These are phyloP conservation scores for Claviceps maximensis DNA, from an alignment of 2,329 filamentous ascomycete genomes.

Conservation along the genomic window DNA sequence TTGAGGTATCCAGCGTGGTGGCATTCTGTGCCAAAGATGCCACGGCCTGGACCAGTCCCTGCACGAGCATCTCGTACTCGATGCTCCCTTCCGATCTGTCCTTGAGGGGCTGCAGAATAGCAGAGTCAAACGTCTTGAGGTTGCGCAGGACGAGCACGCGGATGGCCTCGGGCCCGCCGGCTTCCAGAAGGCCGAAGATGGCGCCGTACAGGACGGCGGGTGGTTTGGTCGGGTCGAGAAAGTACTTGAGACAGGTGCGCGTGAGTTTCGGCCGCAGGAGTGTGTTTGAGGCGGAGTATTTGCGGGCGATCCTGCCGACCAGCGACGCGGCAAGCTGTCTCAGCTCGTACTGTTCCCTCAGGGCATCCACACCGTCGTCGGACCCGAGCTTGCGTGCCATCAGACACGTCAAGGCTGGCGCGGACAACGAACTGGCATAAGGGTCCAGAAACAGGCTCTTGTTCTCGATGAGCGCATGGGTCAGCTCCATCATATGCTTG, in stretches of 20 bases:
- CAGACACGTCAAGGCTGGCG: conserved; percentile 82
- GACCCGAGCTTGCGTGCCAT: conserved; percentile 63
- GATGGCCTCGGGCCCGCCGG: conserved; percentile 53
- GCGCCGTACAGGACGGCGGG: conserved; percentile 82
- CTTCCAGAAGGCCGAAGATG: conserved; percentile 62
- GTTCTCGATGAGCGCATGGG: conserved; percentile 73
- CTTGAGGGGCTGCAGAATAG: conserved; percentile 39
- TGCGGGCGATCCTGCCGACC: conserved; percentile 63
- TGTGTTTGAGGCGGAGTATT: conserved; percentile 69
- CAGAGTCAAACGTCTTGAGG: conserved; percentile 38
- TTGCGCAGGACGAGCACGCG: conserved; percentile 43
- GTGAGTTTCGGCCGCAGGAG: conserved; percentile 79
- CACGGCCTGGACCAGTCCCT: conserved; percentile 42
- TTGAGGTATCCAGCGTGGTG: conserved; percentile 17
- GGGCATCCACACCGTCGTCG: conserved; percentile 36
- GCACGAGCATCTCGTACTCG: conserved; percentile 42
- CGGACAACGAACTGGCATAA: conserved; percentile 55
- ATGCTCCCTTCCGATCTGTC: conserved; percentile 35
- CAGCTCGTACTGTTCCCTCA: conserved; percentile 60
- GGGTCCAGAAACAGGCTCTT: conserved; percentile 58
- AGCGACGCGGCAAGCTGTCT: conserved; percentile 76
- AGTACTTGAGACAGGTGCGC: conserved; percentile 83
- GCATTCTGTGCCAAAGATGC: conserved; percentile 27
- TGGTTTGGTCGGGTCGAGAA: conserved; percentile 75
- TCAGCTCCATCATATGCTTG: conserved; percentile 83